Conservation (phyloP, 805 yeast genomes). For the Candida ipomoeae region DNA sequence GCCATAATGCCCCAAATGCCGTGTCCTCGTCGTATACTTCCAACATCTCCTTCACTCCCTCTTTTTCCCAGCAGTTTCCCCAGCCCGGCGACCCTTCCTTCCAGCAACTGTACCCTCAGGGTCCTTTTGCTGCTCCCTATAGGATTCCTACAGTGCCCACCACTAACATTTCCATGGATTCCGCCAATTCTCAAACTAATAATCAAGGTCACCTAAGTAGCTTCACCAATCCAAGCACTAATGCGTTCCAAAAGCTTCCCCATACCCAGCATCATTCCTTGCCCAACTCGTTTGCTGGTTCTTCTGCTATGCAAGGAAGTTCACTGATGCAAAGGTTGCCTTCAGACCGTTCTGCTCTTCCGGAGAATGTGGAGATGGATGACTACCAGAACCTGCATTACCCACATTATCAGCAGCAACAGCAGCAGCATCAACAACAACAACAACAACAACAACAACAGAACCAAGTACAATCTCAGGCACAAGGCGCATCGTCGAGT, state of each 20-base stretch:
- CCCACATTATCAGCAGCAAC: background rate
- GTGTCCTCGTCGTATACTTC: slow-evolving; percentile 41
- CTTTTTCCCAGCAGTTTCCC: slow-evolving; percentile 16
- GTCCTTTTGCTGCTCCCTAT: slow-evolving; percentile 11
- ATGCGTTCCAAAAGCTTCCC: slow-evolving; percentile 1
- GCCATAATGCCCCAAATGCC: slow-evolving; percentile 43
- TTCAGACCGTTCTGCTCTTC: background rate
- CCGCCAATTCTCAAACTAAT: slow-evolving; percentile 26
- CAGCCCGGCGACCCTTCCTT: slow-evolving; percentile 5
- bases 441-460: slow-evolving; percentile 6
- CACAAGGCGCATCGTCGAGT: background rate
- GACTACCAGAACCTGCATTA: background rate
- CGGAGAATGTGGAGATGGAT: background rate
- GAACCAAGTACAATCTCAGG: background rate
- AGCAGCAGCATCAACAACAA: slow-evolving; percentile 3
- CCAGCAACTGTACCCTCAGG: slow-evolving; percentile 1
- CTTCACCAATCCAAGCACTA: background rate
- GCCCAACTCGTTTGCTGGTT: slow-evolving; percentile 1
- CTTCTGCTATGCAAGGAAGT: background rate
- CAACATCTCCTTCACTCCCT: slow-evolving; percentile 36
- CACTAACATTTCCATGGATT: slow-evolving; percentile 49
- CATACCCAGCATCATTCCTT: background rate
- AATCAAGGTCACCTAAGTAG: background rate
- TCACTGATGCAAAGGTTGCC: slow-evolving; percentile 10
- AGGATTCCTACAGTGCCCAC: slow-evolving; percentile 45